A percentile compares a stretch with the other conserved stretches of the same genome.
These are phyloP conservation scores for Schizosaccharomyces pombe DNA, from an alignment of 805 yeast species.

Conservation along the genomic window DNA sequence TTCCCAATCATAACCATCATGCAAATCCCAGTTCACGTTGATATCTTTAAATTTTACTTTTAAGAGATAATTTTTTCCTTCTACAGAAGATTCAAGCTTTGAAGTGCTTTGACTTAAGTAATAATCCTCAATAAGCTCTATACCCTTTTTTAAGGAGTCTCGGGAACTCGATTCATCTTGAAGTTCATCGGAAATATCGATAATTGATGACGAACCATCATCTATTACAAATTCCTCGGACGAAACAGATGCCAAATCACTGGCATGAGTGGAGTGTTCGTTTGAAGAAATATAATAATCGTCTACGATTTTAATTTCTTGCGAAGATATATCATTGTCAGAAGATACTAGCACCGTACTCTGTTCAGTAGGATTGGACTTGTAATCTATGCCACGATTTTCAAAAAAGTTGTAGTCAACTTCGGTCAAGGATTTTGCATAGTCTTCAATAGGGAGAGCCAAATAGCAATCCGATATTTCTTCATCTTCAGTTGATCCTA, in stretches of 20 bases:
- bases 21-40: slow-evolving; percentile 21
- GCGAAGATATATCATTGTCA: neutral
- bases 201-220: no score
- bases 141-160: neutral
- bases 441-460: neutral
- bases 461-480: neutral
- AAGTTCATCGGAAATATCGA: neutral
- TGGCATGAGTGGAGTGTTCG: no score
- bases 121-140: neutral
- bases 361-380: no score
- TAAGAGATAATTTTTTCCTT: neutral
- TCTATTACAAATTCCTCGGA: no score
- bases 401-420: neutral
- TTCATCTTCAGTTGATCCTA: neutral
- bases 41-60: slow-evolving; percentile 9
- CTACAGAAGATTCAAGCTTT: neutral
- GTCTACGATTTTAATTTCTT: neutral
- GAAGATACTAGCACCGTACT: no score
- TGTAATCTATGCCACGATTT: no score
- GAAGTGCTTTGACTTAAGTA: neutral
- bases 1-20: slow-evolving; percentile 87
- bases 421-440: neutral
- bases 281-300: neutral
- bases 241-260: no score
- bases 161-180: neutral